These are phyloP conservation scores for Carpinus viminea DNA, from an alignment of 306 rosid species.

Conservation along the genomic window DNA sequence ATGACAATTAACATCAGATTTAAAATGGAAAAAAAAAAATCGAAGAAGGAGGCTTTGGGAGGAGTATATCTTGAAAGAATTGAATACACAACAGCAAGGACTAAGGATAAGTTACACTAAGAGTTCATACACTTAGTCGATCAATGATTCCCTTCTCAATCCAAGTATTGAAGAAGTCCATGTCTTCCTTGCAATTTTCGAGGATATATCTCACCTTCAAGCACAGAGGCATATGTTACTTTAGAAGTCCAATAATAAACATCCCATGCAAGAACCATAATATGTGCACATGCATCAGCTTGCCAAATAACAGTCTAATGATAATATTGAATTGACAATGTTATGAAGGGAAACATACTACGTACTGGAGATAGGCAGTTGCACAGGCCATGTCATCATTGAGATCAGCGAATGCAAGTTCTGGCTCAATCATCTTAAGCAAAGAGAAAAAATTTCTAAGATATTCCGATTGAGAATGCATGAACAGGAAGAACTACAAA, in stretches of 20 bases:
- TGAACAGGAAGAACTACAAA: conserved; percentile 11
- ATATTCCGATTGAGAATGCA: conserved; percentile 21
- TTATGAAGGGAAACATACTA: conserved; percentile 68
- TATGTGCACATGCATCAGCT: conserved; percentile 9
- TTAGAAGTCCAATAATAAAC: conserved; percentile 1
- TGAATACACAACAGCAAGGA: conserved; percentile 28
- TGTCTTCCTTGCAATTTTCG: conserved; percentile 91
- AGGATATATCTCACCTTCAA: conserved; percentile 77
- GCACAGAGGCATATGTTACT: conserved; percentile 24
- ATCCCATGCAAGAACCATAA: conserved; percentile 10
- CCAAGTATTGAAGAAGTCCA: conserved; percentile 95
- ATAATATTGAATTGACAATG: conserved; percentile 24
- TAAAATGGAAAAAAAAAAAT: conserved; percentile 14
- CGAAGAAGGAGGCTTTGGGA: too few species aligned
- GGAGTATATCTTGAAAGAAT: not conserved
- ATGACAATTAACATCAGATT: not conserved
- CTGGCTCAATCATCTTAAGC: conserved; percentile 91
- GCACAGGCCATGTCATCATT: conserved; percentile 98
- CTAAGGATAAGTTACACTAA: conserved; percentile 36
- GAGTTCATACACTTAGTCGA: conserved; percentile 85
- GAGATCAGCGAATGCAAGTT: conserved; percentile 97
- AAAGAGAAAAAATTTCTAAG: conserved; percentile 20
- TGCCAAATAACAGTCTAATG: conserved; percentile 23
- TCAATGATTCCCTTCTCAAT: conserved; percentile 84
- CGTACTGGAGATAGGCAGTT: conserved; percentile 95